phyloP scores from a whole-genome alignment of 345 rosid species.

The Eucalyptus grandis region DNA sequence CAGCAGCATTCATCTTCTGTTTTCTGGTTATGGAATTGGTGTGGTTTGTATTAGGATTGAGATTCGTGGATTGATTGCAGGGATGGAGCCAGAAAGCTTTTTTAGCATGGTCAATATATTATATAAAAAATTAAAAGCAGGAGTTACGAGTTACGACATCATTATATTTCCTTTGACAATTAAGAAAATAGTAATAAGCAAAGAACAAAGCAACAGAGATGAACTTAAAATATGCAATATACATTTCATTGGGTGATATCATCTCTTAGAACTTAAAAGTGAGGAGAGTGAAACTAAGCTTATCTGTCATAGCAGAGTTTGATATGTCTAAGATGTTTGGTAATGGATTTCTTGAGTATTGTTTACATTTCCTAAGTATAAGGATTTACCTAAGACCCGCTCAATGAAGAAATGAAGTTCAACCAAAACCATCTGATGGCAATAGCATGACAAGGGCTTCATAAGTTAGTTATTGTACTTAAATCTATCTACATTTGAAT shows the following conservation, averaged over 20 bases:
- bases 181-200: background rate
- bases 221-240: background rate
- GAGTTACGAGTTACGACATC: background rate
- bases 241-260: background rate
- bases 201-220: background rate
- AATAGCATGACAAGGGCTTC: background rate
- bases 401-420: background rate
- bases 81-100: background rate
- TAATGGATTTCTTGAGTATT: background rate
- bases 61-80: background rate
- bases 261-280: background rate
- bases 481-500: background rate
- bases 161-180: background rate
- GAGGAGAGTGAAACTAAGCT: background rate
- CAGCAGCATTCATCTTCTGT: background rate
- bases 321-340: background rate
- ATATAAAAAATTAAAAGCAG: background rate
- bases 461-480: background rate
- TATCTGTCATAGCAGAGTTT: background rate
- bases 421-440: background rate
- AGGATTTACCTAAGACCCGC: background rate
- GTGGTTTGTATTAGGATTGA: background rate
- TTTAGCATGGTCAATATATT: background rate
- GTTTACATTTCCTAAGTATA: background rate
- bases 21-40: background rate